These are phyloP conservation scores for Entoloma clypeatum DNA, from an alignment of 1,284 basidiomycete genomes.

Conservation along the genomic window DNA sequence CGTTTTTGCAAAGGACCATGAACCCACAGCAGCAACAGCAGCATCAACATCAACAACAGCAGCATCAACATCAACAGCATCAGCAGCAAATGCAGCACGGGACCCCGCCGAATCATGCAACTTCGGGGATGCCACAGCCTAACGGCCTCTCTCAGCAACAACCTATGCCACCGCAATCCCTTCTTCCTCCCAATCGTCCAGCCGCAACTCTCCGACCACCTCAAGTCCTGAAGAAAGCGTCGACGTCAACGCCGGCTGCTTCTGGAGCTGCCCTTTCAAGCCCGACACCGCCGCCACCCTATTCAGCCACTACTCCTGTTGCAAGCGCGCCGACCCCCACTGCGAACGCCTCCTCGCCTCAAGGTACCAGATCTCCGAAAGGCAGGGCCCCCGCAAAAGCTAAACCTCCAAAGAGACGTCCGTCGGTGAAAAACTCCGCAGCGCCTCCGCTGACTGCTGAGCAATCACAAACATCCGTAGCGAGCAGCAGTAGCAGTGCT, in stretches of 20 bases:
- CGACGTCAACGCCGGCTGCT: conserved; percentile 18
- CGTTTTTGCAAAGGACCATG: conserved; percentile 25
- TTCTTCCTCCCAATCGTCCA: conserved; percentile 18
- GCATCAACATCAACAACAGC: conserved; percentile 10
- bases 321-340: conserved; percentile 49
- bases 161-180: conserved; percentile 19
- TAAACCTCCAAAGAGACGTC: conserved; percentile 30
- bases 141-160: conserved; percentile 27
- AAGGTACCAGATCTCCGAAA: conserved; percentile 53
- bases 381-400: conserved; percentile 39
- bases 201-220: conserved; percentile 30
- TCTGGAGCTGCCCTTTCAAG: conserved; percentile 26
- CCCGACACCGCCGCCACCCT: conserved; percentile 34
- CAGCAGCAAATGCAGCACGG: conserved; percentile 3
- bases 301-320: conserved; percentile 43
- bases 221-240: conserved; percentile 28
- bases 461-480: conserved; percentile 33
- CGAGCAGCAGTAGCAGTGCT: conserved; percentile 4
- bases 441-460: conserved; percentile 26
- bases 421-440: conserved; percentile 35
- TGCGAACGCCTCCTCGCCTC: conserved; percentile 42
- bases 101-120: no score
- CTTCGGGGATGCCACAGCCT: conserved; percentile 18
- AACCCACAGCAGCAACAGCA: conserved; percentile 26
- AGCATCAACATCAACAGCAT: conserved; percentile 4